Conservation (phyloP, 1,139 yeast genomes). For the Debaryomycetaceae sp. region DNA sequence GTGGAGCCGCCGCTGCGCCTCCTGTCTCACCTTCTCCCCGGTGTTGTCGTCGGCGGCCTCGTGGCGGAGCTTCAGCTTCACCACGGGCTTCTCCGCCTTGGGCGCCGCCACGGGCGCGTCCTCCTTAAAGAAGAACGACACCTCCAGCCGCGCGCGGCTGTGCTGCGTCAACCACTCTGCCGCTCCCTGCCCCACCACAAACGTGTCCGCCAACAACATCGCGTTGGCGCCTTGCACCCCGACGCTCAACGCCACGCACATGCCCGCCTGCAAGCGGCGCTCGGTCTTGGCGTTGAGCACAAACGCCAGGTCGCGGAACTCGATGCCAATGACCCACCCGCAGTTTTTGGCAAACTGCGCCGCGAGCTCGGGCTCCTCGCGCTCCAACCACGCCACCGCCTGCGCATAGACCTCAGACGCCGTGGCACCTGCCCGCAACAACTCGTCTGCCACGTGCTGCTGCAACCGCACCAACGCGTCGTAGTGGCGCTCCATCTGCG, state of each 20-base stretch:
- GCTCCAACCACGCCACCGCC: slow-evolving; percentile 54
- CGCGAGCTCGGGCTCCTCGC: slow-evolving; percentile 56
- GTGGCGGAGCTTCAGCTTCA: slow-evolving; percentile 77
- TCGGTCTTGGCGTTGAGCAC: slow-evolving; percentile 73
- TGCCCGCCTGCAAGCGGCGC: slow-evolving; percentile 63
- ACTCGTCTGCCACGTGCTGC: slow-evolving; percentile 46
- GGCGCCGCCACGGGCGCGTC: slow-evolving; percentile 39
- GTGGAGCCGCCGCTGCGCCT: slow-evolving; percentile 77
- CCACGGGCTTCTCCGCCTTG: slow-evolving; percentile 27
- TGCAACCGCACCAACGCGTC: slow-evolving; percentile 71
- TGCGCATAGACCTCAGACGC: slow-evolving; percentile 66
- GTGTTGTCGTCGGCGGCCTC: slow-evolving; percentile 69
- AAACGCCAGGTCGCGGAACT: slow-evolving; percentile 77
- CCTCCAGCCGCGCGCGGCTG: slow-evolving; percentile 66
- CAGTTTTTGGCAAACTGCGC: slow-evolving; percentile 69
- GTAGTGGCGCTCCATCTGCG: slow-evolving; percentile 73
- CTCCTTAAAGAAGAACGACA: slow-evolving; percentile 83
- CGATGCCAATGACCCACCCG: slow-evolving; percentile 90
- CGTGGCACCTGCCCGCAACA: slow-evolving; percentile 63
- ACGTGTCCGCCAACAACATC: slow-evolving; percentile 77
- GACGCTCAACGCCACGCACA: slow-evolving; percentile 69
- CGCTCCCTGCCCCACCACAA: slow-evolving; percentile 53
- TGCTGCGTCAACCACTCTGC: slow-evolving; percentile 70
- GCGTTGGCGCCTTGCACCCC: slow-evolving; percentile 78
- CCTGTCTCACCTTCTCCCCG: slow-evolving; percentile 76